Conservation (phyloP, 2,329 filamentous ascomycete species). For the Alternaria brassicae region DNA sequence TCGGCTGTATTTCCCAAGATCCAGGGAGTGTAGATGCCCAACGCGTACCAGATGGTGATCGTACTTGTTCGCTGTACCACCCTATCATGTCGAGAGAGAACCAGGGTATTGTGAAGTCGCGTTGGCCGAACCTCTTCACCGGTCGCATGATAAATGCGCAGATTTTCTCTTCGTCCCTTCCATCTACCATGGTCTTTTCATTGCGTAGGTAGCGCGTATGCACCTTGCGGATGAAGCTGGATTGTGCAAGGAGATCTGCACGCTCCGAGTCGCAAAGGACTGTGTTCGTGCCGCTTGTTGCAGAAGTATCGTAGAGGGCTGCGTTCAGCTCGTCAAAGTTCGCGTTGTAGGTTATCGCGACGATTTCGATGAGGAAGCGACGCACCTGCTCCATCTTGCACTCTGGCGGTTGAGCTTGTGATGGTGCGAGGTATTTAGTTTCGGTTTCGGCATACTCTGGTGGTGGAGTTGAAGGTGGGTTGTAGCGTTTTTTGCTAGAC, state of each 20-base stretch:
- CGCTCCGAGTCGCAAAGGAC: not conserved
- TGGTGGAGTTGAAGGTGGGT: not conserved
- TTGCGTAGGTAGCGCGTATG: not conserved
- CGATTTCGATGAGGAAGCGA: not conserved
- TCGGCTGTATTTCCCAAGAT: not conserved
- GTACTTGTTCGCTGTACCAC: slow-evolving; percentile 3
- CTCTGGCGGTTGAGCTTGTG: not conserved
- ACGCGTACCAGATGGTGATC: not conserved
- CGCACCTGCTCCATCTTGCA: not conserved
- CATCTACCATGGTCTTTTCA: not conserved
- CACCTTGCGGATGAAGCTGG: not conserved
- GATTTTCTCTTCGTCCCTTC: not conserved
- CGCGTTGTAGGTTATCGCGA: not conserved
- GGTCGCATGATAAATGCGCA: not conserved
- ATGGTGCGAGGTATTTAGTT: not conserved
- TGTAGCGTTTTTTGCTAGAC: not conserved
- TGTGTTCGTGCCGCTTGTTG: not conserved
- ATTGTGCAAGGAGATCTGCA: not conserved
- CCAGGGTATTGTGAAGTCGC: not conserved
- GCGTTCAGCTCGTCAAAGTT: not conserved
- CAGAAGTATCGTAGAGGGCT: not conserved
- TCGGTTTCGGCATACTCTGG: slow-evolving; percentile 1
- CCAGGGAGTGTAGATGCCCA: not conserved
- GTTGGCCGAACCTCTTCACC: not conserved
- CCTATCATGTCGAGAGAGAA: slow-evolving; percentile 4